Base-by-base conservation (phyloP, 176 grass and related monocot species). In the Oryza brachyantha region DNA sequence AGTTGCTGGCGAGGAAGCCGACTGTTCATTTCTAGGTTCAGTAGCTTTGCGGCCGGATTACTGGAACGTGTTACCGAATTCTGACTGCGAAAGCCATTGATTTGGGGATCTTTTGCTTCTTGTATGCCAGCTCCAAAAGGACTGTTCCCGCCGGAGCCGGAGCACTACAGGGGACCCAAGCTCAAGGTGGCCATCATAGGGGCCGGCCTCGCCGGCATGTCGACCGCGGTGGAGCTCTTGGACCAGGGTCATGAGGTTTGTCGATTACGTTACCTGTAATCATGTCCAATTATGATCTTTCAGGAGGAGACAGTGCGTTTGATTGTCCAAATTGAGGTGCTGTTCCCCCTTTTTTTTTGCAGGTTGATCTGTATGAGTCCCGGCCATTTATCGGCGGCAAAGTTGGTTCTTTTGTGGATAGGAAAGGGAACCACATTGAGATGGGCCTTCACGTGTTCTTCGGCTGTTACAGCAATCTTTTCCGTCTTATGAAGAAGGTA, bases 371-470 rank as follows among this genome's bases (percentile, higher is more conserved):
- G 77, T 98, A 94, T 17, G 95, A 98, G 34, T 92, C 92, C 55
- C 82, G 89, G 10, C 69, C 28, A 1, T 98, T 98, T 84, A 94
- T 94, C 64, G 95, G 95, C 1, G 95, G 95, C 43, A 98, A 98
- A 77, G 95, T 98, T 13, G 95, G 89, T 34, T 98, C 95, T 13
- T 98, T 98, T 73, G 95, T 98, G 0, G 92, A 98, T 70, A 98
- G 75, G 65, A 57, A 38, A 50, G 95, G 95, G 57, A 98, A 98
- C 70, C 95, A 98, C 90, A 98, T 98, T 17, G 95, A 98, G 80
- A 98, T 98, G 95, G 95, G 95, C 10, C 66, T 94, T 35, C 95
- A 98, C 28, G 95, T 98, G 66, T 98, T 98, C 71, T 98, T 98
- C 22, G 95, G 95, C 55, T 97, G 95, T 79, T 97, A 97, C 69